phyloP scores from a whole-genome alignment of 257 asterid species.

The Primulina tabacum region DNA sequence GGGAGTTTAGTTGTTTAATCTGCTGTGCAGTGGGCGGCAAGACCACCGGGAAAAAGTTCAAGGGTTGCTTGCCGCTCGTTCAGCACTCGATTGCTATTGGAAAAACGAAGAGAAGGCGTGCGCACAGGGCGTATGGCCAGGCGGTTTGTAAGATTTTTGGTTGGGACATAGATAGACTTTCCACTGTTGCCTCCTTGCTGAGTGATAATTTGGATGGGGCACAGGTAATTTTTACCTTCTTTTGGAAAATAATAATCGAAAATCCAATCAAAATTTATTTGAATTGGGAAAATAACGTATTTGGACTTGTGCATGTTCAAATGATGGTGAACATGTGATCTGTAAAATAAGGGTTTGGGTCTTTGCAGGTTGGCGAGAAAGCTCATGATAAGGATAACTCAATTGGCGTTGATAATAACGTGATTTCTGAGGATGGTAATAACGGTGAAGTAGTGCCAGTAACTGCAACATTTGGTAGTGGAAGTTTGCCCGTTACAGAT shows the following conservation, averaged over 20 bases:
- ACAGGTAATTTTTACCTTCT: conserved; percentile 27
- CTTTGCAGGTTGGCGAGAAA: conserved; percentile 32
- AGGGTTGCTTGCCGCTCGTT: conserved; percentile 63
- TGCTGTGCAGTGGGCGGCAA: conserved; percentile 58
- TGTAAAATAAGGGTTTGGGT: conserved; percentile 1
- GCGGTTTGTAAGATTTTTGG: conserved; percentile 72
- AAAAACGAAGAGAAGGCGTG: conserved; percentile 48
- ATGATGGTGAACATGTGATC: background rate
- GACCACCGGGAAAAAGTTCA: conserved; percentile 53
- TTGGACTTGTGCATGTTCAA: background rate
- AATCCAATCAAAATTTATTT: too few species aligned
- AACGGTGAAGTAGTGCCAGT: conserved; percentile 23
- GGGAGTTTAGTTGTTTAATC: conserved; percentile 66
- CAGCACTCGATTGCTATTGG: conserved; percentile 56
- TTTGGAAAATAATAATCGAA: background rate
- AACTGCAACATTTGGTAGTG: conserved; percentile 21
- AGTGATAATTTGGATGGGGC: conserved; percentile 26
- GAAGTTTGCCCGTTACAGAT: conserved; percentile 24
- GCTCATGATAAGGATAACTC: conserved; percentile 19
- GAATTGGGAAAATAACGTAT: too few species aligned
- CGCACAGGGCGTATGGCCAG: conserved; percentile 66
- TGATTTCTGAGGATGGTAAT: conserved; percentile 16
- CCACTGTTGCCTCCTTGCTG: conserved; percentile 38
- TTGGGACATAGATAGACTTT: conserved; percentile 67
- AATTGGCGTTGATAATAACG: conserved; percentile 12